Conservation (phyloP, 177 flowering plant species). For the Vitis hybrid region DNA sequence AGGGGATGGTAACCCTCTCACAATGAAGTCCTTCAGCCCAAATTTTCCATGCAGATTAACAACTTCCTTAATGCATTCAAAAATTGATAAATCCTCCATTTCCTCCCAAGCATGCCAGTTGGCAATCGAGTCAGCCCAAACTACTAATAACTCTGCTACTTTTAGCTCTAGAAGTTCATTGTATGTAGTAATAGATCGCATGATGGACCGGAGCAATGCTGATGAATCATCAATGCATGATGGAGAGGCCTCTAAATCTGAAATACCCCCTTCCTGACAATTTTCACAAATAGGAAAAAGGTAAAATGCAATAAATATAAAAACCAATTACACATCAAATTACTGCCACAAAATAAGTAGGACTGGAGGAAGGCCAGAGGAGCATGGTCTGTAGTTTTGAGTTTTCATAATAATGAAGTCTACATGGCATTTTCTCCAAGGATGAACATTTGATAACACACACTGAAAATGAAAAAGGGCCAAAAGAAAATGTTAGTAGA, state of each 20-base stretch:
- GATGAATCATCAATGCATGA: conserved; percentile 67
- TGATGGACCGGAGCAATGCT: conserved; percentile 47
- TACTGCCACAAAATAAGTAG: no score
- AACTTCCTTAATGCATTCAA: conserved; percentile 60
- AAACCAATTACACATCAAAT: background rate
- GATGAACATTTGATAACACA: no score
- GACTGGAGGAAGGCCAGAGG: no score
- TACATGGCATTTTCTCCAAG: no score
- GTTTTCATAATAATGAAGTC: no score
- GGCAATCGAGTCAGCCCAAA: conserved; percentile 71
- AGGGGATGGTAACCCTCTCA: conserved; percentile 42
- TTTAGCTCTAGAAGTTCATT: conserved; percentile 40
- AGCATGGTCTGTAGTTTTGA: no score
- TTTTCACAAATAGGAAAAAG: background rate
- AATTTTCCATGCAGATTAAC: conserved; percentile 43
- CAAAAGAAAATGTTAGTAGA: no score
- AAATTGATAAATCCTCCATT: conserved; percentile 62
- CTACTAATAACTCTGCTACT: conserved; percentile 49
- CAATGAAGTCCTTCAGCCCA: conserved; percentile 49
- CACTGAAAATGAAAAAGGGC: no score
- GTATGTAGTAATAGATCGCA: conserved; percentile 40
- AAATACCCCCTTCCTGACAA: conserved; percentile 41
- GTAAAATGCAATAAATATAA: background rate
- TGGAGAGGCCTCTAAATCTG: conserved; percentile 22
- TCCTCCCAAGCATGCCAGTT: conserved; percentile 93